phyloP scores from a whole-genome alignment of 257 asterid genomes.

The Penstemon davidsonii region DNA sequence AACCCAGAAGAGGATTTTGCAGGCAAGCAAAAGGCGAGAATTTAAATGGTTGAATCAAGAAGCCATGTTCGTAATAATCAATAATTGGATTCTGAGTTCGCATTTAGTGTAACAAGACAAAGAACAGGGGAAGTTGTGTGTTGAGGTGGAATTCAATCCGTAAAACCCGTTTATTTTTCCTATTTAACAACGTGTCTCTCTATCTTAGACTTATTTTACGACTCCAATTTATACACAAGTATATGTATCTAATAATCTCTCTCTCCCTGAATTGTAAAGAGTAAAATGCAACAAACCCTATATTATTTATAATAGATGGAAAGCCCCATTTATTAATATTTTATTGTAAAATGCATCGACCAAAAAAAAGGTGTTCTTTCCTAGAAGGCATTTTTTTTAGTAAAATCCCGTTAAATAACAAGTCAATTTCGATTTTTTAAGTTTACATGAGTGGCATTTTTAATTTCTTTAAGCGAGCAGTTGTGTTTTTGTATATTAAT shows the following conservation, averaged over 20 bases:
- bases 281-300: too few species aligned
- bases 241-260: not conserved
- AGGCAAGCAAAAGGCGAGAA: conserved; percentile 7
- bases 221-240: not conserved
- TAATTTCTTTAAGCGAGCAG: too few species aligned
- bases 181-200: conserved; percentile 33
- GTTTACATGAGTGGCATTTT: too few species aligned
- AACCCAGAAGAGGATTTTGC: conserved; percentile 31
- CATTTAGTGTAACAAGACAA: conserved; percentile 4
- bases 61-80: conserved; percentile 36
- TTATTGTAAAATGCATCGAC: too few species aligned
- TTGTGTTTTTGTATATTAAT: too few species aligned
- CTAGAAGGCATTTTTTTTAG: too few species aligned
- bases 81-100: conserved; percentile 30
- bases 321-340: too few species aligned
- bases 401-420: too few species aligned
- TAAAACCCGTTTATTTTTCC: conserved; percentile 37
- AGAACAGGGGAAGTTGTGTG: conserved; percentile 10
- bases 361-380: too few species aligned
- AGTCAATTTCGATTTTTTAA: too few species aligned
- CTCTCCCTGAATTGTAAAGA: not conserved
- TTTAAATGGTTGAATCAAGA: conserved; percentile 26
- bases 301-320: too few species aligned
- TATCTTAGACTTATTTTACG: conserved; percentile 34
- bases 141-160: conserved; percentile 58